Evolutionary conservation across 352 stramenopile genomes (phyloP), one percentile per base, ranked within the genome.

Genomic region (Phytophthora podocarpi): DNA sequence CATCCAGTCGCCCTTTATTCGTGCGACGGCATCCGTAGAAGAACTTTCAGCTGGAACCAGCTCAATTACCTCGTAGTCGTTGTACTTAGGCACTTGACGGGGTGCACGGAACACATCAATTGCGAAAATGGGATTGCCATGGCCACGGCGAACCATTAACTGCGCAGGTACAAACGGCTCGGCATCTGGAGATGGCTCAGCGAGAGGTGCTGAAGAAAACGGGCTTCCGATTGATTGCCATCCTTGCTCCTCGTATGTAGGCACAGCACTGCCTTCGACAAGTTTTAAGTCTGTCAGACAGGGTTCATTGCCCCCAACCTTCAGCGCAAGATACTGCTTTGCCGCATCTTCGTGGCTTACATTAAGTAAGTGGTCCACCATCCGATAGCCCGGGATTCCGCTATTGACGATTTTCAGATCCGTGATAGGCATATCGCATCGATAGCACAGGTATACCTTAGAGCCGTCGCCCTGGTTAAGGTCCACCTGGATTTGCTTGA

Each of bases 31-130:
- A 63, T 68, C 57, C 9, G 48, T 46, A 30, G 39, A 46, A 16
- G 40, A 55, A 41, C 24, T 45, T 50, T 59, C 59, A 24, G 49
- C 48, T 26, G 61, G 59, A 41, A 87, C 82, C 15, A 96, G 41
- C 16, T 93, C 74, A 26, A 95, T 95, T 10, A 93, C 81, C 59
- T 96, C 87, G 59, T 96, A 96, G 46, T 96, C 86, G 30, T 92
- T 92, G 62, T 95, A 96, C 35, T 91, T 90, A 7, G 87, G 87
- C 16, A 96, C 85, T 76, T 90, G 79, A 10, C 85, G 77, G 21
- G 87, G 87, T 5, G 86, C 83, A 30, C 87, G 82, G 49, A 95
- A 96, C 6, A 96, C 87, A 52, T 96, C 87, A 47, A 96, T 75
- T 1, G 85, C 86, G 26, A 93, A 93, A 49, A 96, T 93, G 5